A percentile compares a stretch with the other conserved stretches of the same genome.
These are phyloP conservation scores for Juglanconis juglandina DNA, from an alignment of 2,329 filamentous ascomycete genomes.

Conservation along the genomic window DNA sequence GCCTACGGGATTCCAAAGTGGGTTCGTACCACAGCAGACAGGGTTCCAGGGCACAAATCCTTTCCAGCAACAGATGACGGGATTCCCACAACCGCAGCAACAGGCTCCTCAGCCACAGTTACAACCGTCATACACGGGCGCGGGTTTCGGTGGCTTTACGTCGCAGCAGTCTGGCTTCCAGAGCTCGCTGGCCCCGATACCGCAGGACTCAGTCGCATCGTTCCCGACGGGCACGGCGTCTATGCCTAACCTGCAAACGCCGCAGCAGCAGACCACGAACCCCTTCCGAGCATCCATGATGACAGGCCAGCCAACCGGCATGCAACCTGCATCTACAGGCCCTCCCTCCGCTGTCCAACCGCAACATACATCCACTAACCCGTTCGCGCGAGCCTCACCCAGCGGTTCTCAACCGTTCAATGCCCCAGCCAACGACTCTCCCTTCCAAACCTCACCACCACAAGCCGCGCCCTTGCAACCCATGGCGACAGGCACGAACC, in stretches of 20 bases:
- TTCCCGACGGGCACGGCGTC: constrained; percentile 45
- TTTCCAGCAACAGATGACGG: constrained; percentile 38
- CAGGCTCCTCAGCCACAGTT: constrained; percentile 33
- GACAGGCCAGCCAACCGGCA: constrained; percentile 51
- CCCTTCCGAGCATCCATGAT: constrained; percentile 90
- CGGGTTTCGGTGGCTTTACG: constrained; percentile 80
- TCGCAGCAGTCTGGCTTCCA: constrained; percentile 62
- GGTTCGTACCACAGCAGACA: constrained; percentile 38
- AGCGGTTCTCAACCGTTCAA: constrained; percentile 31
- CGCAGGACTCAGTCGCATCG: constrained; percentile 51
- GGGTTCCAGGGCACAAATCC: constrained; percentile 39
- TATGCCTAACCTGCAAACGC: constrained; percentile 40
- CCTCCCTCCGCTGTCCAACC: constrained; percentile 43
- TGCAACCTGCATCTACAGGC: constrained; percentile 33
- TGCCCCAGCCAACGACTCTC: constrained; percentile 25
- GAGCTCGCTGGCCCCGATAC: constrained; percentile 51
- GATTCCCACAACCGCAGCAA: constrained; percentile 31
- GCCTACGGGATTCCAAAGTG: constrained; percentile 38
- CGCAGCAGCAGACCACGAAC: constrained; percentile 68
- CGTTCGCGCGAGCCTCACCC: constrained; percentile 66
- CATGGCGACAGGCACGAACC: constrained; percentile 55
- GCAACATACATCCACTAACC: constrained; percentile 68
- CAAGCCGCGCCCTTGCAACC: constrained; percentile 43
- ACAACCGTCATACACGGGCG: constrained; percentile 58
- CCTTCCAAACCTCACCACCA: constrained; percentile 40